Base-by-base conservation (phyloP, 495 filamentous ascomycete species). In the Rostrohypoxylon terebratum region DNA sequence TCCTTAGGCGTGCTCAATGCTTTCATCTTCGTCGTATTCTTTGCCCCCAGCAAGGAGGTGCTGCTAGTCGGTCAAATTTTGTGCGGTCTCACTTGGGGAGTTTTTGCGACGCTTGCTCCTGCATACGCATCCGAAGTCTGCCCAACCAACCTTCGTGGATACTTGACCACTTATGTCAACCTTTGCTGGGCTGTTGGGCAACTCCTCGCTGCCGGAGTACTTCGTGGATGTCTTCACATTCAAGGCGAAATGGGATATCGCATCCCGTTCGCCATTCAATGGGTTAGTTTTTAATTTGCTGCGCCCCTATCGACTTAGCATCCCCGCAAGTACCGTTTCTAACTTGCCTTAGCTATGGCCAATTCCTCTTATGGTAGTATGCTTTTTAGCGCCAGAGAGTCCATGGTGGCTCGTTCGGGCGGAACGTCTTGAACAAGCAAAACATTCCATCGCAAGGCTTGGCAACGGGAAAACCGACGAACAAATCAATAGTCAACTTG, bases 361-460 rank as follows among this genome's bases (percentile, higher is more conserved):
- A 0, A 71, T 83, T 20, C 78, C 83, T 0, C 67, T 88, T 18
- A 83, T 90, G 72, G 85, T 90, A 65, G 88, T 84, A 10, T 84
- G 86, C 20, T 81, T 81, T 48, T 80, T 91, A 14, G 88, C 89
- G 0, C 91, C 91, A 4, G 91, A 93, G 75, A 89, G 86, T 1
- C 91, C 91, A 0, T 93, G 90, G 90, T 92, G 87, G 88, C 82
- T 91, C 21, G 87, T 92, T 40, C 87, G 90, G 3, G 85, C 84
- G 23, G 88, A 85, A 4, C 81, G 82, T n/a, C 78, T 83, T 21
- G 89, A 89, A 66, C 78, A 83, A 18, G 79, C 79, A 4, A 77
- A 74, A 40, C 45, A 40, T n/a, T 80, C 87, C 4, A 80, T 92
- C n/a, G 72, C 80, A 18, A 87, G 90, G 10, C 80, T 93, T 0